Base-by-base conservation (phyloP, 345 rosid genomes). In the Microthlaspi erraticum region DNA sequence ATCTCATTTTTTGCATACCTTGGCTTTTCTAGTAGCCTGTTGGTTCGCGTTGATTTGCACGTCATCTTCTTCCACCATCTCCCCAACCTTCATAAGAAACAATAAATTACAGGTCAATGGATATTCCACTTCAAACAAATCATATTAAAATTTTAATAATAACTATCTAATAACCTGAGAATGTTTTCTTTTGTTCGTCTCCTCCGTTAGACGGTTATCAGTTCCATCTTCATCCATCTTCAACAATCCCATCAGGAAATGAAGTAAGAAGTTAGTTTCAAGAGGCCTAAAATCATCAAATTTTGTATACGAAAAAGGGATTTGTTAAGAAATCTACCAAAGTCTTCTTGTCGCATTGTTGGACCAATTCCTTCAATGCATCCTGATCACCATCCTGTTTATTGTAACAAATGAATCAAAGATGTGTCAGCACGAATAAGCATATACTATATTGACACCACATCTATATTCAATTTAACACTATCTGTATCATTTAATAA, bases 381-480 rank as follows among this genome's bases (percentile, higher is more conserved):
- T 87, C 93, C 76, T 83, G 92, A 49, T 93, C 98, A 65, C 34
- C 50, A 61, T 54, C 70, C 98, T 93, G 79, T 56, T 34, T 73
- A 44, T 46, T 11, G 29, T 45, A 18, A 48, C 29, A 46, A 53
- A 61, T 38, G 10, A 62, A 52, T 20, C 58, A 75, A 37, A 55
- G 37, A 54, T 13, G 37, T 38, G 39, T 62, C 11, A 62, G 59
- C 70, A 54, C 32, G 19, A 68, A 37, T 17, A 34, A 67, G 34
- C 51, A 61, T 36, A 7, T n/a, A n/a, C n/a, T n/a, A n/a, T n/a
- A 26, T 44, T 11, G 10, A 14, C 34, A 50, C 60, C 17, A 55
- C 51, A 38, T 23, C 13, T 41, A 43, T 39, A 52, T 44, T 50
- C 29, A 20, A 65, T 13, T 11, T 12, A 51, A 6, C 5, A 51